Percentiles rank a stretch among this genome's conserved stretches.
phyloP scores from a whole-genome alignment of 495 filamentous ascomycete species.

The Pyronema domesticum region DNA sequence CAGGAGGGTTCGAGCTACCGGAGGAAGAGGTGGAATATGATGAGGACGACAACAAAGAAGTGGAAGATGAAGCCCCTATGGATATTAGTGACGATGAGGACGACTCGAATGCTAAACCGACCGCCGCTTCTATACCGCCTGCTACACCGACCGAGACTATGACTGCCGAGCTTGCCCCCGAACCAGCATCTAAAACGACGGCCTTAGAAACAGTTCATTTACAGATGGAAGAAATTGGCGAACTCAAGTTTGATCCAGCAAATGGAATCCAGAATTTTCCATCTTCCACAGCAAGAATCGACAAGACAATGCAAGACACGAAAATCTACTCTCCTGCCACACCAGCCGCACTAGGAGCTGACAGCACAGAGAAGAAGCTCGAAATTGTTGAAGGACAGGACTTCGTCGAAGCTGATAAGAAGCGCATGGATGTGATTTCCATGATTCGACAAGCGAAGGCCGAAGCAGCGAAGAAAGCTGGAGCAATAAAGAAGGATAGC shows the following conservation, averaged over 20 bases:
- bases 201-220: too few species aligned
- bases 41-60: neutral
- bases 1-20: conserved; percentile 8
- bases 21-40: neutral
- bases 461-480: conserved; percentile 22
- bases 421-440: conserved; percentile 17
- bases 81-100: conserved; percentile 8
- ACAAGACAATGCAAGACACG: neutral
- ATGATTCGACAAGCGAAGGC: conserved; percentile 28
- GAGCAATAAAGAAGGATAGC: conserved; percentile 19
- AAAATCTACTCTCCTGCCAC: neutral
- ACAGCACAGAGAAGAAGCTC: neutral
- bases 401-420: conserved; percentile 3
- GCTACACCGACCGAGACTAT: neutral
- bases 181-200: too few species aligned
- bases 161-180: neutral
- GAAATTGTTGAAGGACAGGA: conserved; percentile 4
- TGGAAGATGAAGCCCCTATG: conserved; percentile 4
- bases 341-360: neutral
- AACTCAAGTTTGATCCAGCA: neutral
- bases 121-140: neutral
- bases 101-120: neutral
- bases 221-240: too few species aligned
- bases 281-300: neutral
- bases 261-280: neutral